phyloP scores from a whole-genome alignment of 768 basidiomycete genomes.

The Galerina sulciceps region DNA sequence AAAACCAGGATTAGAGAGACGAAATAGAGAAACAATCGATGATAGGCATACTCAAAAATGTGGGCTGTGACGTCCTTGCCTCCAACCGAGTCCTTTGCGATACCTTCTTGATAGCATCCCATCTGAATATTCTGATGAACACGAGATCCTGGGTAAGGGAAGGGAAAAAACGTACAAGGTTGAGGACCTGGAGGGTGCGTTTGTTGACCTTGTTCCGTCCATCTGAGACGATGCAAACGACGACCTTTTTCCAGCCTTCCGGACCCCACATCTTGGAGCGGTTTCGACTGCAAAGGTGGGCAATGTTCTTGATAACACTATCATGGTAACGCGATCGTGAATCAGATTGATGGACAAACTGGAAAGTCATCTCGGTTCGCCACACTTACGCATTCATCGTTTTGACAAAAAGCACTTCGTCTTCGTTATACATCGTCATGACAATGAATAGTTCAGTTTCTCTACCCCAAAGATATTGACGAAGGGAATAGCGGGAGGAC shows the following conservation, averaged over 20 bases:
- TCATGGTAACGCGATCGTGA: neutral
- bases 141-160: neutral
- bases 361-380: neutral
- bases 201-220: constrained; percentile 88
- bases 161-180: constrained; percentile 54
- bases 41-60: constrained; percentile 77
- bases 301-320: constrained; percentile 86
- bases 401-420: constrained; percentile 74
- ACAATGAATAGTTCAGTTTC: constrained; percentile 93
- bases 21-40: constrained; percentile 1
- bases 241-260: constrained; percentile 90
- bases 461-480: constrained; percentile 79
- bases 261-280: constrained; percentile 85
- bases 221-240: constrained; percentile 87
- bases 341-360: constrained; percentile 4
- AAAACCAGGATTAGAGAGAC: constrained; percentile 4
- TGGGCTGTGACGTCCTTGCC: constrained; percentile 94
- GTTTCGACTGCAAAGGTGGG: constrained; percentile 72
- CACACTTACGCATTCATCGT: constrained; percentile 82
- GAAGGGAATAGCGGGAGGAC: constrained; percentile 73
- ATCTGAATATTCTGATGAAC: constrained; percentile 46
- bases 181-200: constrained; percentile 88
- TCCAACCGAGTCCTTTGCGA: constrained; percentile 85
- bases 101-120: constrained; percentile 89
- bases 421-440: constrained; percentile 97